Evolutionary conservation across 148 eudicot genomes (phyloP), one percentile per base, ranked within the genome.

Genomic region (Silene uniflora): DNA sequence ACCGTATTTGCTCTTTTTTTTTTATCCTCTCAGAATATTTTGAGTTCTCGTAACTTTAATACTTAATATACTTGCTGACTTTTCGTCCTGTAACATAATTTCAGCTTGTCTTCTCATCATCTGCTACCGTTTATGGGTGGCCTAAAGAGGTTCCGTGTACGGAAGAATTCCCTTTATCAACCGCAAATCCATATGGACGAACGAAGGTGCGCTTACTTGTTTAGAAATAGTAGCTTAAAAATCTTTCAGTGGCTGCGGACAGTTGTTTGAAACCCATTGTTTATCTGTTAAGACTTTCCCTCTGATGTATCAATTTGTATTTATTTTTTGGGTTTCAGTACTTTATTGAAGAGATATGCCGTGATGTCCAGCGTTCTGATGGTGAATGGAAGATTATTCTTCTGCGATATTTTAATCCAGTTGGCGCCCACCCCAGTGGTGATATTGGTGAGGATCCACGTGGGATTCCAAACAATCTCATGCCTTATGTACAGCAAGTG

Each of bases 71-170:
- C 56, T 52, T 52, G 56, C 18, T 54, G 81, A 78, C 70, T 77
- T 60, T 6, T 24, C 7, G 27, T 54, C 64, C 72, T 47, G 32
- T 8, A 61, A 29, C 46, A 52, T 25, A 25, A n/a, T 76, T 86
- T 75, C 93, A 90, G 97, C 94, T 96, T 72, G 99, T 96, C 56
- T 92, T 96, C 77, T 92, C 98, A 67, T 92, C 98, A 22, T 92
- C 99, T 46, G 99, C 99, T 27, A 96, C 99, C 73, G 99, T 96
- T 47, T 96, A 96, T 83, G 99, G 99, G 75, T 91, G 94, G 94
- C 99, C 99, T 29, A 85, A 96, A 78, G 87, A 65, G 84, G 98
- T 92, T 5, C 99, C 99, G 3, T 96, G 99, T 78, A 96, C 94
- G 0, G 99, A 96, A 82, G 88, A 92, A 64, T 96, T 86, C 52